These are phyloP conservation scores for Adansonia madagascariensis DNA, from an alignment of 441 rosid genomes.

Conservation along the genomic window DNA sequence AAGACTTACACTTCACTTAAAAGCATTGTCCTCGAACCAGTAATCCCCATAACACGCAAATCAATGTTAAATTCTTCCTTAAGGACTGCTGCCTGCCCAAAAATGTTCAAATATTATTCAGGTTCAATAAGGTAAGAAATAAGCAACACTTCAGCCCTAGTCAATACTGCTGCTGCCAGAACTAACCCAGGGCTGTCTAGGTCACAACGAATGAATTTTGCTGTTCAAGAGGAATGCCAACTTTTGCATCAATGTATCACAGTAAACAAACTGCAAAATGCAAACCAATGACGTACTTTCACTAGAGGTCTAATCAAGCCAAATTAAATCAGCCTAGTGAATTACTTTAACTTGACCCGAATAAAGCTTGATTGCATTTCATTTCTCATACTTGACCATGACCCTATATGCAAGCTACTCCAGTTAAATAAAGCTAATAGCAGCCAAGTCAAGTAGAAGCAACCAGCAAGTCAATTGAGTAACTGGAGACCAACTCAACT, in stretches of 20 bases:
- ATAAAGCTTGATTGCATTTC: slow-evolving; percentile 7
- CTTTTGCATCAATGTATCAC: not conserved
- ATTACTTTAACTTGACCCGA: not conserved
- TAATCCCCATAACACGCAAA: slow-evolving; percentile 91
- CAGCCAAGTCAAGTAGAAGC: slow-evolving; percentile 10
- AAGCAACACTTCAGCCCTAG: not conserved
- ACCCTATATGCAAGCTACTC: not conserved
- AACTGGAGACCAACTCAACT: not conserved
- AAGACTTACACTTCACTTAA: slow-evolving; percentile 79
- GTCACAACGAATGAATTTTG: not conserved
- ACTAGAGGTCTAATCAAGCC: not conserved
- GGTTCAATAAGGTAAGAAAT: not conserved
- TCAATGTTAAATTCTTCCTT: slow-evolving; percentile 93
- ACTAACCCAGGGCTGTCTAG: not conserved
- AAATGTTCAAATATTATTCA: slow-evolving; percentile 21
- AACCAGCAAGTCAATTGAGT: not conserved
- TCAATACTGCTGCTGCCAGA: not conserved
- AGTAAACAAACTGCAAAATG: not conserved
- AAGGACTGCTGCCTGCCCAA: slow-evolving; percentile 75
- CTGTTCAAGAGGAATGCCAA: not conserved
- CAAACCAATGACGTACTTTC: not conserved
- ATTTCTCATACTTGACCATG: slow-evolving; percentile 9
- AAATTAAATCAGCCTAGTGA: not conserved
- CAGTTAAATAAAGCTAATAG: not conserved
- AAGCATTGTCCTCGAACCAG: slow-evolving; percentile 76